phyloP scores from a whole-genome alignment of 176 grass and related monocot genomes.

The Tuctoria greenei region DNA sequence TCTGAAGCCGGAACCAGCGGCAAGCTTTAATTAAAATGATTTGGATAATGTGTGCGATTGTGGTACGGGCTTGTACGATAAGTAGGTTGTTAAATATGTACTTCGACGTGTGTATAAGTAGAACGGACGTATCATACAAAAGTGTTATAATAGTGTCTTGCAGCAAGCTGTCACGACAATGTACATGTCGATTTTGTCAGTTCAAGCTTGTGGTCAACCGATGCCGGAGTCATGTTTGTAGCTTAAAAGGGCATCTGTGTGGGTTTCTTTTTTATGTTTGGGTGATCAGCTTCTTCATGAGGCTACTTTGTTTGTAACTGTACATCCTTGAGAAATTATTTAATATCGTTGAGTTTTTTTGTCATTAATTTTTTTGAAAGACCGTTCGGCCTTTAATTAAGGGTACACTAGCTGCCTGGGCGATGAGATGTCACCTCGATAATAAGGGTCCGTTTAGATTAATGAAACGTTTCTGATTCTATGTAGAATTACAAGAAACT shows the following conservation, averaged over 20 bases:
- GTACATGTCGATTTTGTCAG: constrained; percentile 16
- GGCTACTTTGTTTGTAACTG: constrained; percentile 26
- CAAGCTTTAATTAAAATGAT: neutral
- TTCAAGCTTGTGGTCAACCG: constrained; percentile 33
- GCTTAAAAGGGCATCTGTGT: constrained; percentile 29
- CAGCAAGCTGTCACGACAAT: constrained; percentile 34
- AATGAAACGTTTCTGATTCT: too few relatives aligned
- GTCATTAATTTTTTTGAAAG: too few relatives aligned
- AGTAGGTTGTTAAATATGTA: constrained; percentile 31
- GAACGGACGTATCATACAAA: constrained; percentile 24
- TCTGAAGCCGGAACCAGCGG: neutral
- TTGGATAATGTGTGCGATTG: neutral
- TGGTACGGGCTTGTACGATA: constrained; percentile 29
- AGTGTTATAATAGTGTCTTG: constrained; percentile 13
- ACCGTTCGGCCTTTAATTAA: too few relatives aligned
- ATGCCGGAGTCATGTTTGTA: constrained; percentile 43
- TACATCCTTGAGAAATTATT: constrained; percentile 22
- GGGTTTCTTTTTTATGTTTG: constrained; percentile 1
- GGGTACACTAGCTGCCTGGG: too few relatives aligned
- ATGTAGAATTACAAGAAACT: too few relatives aligned
- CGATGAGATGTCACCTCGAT: too few relatives aligned
- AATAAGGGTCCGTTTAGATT: too few relatives aligned
- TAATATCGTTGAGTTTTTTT: constrained; percentile 7
- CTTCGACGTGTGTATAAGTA: constrained; percentile 23
- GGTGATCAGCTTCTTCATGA: constrained; percentile 23